Evolutionary conservation across 2,329 filamentous ascomycete species (phyloP).

Genomic region (Claviceps sp.): DNA sequence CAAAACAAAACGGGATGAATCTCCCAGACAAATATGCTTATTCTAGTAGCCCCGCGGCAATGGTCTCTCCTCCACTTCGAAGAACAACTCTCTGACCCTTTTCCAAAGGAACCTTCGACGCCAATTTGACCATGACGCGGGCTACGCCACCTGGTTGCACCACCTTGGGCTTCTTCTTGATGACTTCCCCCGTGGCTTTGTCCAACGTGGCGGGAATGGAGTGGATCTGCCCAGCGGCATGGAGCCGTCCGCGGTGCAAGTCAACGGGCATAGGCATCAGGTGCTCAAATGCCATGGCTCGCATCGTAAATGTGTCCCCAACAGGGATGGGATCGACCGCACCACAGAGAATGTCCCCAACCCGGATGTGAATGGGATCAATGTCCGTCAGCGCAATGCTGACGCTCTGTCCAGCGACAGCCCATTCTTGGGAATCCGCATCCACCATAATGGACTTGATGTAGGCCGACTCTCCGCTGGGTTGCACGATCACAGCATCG

Average conservation of each 20-base stretch:
- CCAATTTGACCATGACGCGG: slow-evolving; percentile 61
- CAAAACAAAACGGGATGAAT: not conserved
- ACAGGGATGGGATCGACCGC: slow-evolving; percentile 53
- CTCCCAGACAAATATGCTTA: slow-evolving; percentile 18
- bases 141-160: slow-evolving; percentile 70
- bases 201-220: slow-evolving; percentile 63
- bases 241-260: slow-evolving; percentile 72
- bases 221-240: slow-evolving; percentile 61
- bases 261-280: slow-evolving; percentile 82
- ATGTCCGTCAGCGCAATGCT: slow-evolving; percentile 75
- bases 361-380: slow-evolving; percentile 66
- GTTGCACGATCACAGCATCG: slow-evolving; percentile 66
- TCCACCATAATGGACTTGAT: slow-evolving; percentile 75
- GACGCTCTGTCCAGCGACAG: slow-evolving; percentile 81
- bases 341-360: slow-evolving; percentile 78
- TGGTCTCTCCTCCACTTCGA: slow-evolving; percentile 65
- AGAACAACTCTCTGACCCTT: slow-evolving; percentile 68
- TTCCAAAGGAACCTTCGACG: slow-evolving; percentile 65
- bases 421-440: slow-evolving; percentile 65
- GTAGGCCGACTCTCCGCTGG: slow-evolving; percentile 65
- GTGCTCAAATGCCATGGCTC: slow-evolving; percentile 80
- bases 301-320: slow-evolving; percentile 62
- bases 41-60: slow-evolving; percentile 79
- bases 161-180: slow-evolving; percentile 76
- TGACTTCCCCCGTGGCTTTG: slow-evolving; percentile 58